Conservation (phyloP, 1,284 basidiomycete genomes). For the Heliocybe sulcata region DNA sequence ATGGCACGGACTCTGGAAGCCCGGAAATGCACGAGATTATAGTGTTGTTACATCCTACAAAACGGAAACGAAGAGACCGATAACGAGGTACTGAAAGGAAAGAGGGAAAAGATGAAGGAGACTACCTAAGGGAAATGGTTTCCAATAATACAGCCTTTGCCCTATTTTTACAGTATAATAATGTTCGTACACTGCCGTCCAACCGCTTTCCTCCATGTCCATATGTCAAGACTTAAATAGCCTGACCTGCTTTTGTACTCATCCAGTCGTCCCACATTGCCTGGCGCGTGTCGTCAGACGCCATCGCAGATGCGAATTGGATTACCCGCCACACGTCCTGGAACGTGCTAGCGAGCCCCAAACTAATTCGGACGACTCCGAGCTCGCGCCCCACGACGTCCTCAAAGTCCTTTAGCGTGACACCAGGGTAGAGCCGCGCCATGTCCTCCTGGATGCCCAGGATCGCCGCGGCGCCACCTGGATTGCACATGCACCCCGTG, state of each 20-base stretch:
- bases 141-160: not conserved
- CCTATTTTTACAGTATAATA: not conserved
- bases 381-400: slow-evolving; percentile 54
- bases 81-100: not conserved
- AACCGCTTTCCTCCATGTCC: not conserved
- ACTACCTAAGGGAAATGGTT: not conserved
- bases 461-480: slow-evolving; percentile 67
- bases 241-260: slow-evolving; percentile 7
- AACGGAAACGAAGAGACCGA: not conserved
- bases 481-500: slow-evolving; percentile 82
- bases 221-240: not conserved
- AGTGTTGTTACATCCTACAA: not conserved
- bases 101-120: not conserved
- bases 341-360: slow-evolving; percentile 71
- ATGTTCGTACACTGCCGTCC: not conserved
- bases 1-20: not conserved
- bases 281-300: slow-evolving; percentile 30
- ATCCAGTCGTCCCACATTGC: slow-evolving; percentile 24
- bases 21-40: not conserved
- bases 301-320: slow-evolving; percentile 45
- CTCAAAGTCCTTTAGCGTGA: slow-evolving; percentile 58
- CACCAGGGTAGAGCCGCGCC: slow-evolving; percentile 49
- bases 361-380: slow-evolving; percentile 68
- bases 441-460: slow-evolving; percentile 64
- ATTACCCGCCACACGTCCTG: slow-evolving; percentile 67